Conservation (phyloP, 2,329 filamentous ascomycete species). For the Beauveria caledonica region DNA sequence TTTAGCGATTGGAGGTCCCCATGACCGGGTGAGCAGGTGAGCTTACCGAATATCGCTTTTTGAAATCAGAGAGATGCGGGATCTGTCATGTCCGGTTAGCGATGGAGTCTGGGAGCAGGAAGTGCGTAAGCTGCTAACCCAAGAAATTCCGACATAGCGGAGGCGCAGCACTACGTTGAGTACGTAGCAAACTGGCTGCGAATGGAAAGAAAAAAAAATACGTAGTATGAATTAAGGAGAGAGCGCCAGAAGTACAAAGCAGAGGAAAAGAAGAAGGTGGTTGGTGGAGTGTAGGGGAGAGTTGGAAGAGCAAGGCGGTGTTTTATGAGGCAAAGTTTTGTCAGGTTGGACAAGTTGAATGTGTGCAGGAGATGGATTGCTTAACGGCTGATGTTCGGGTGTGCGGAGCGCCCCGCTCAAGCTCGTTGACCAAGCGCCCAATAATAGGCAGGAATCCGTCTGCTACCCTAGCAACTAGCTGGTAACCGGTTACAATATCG, state of each 20-base stretch:
- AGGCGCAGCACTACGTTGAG: conserved; percentile 30
- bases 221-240: conserved; percentile 14
- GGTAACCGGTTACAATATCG: background rate
- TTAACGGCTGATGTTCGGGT: conserved; percentile 12
- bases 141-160: conserved; percentile 52
- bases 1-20: conserved; percentile 24
- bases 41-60: conserved; percentile 93
- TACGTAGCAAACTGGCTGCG: conserved; percentile 29
- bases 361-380: background rate
- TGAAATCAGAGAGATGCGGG: conserved; percentile 92
- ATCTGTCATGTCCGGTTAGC: conserved; percentile 44
- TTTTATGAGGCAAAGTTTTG: conserved; percentile 28
- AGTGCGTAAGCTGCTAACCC: conserved; percentile 29
- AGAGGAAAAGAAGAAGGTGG: conserved; percentile 13
- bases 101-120: conserved; percentile 16
- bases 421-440: conserved; percentile 1
- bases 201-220: conserved; percentile 13
- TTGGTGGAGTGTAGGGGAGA: conserved; percentile 17
- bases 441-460: background rate
- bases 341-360: conserved; percentile 21
- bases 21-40: conserved; percentile 12
- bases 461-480: conserved; percentile 2
- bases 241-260: conserved; percentile 14
- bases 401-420: conserved; percentile 4
- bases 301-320: conserved; percentile 14